Conservation (phyloP, 2,329 filamentous ascomycete species). For the Aspergillus sp. region DNA sequence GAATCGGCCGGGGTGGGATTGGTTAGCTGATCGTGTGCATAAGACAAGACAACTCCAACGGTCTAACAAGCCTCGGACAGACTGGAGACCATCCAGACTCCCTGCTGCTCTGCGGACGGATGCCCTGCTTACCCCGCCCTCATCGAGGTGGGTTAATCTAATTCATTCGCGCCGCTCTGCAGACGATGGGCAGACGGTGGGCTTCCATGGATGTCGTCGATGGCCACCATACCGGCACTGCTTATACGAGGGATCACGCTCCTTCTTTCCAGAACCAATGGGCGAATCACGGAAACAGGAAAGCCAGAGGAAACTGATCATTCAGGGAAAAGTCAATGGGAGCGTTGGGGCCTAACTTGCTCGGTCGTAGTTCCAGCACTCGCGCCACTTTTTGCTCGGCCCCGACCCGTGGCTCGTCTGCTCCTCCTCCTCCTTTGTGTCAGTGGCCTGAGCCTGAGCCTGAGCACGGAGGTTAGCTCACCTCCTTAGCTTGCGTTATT, state of each 20-base stretch:
- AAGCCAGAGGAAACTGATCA: neutral
- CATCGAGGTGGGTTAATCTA: slow-evolving; percentile 12
- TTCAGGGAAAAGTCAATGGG: slow-evolving; percentile 1
- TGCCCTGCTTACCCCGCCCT: slow-evolving; percentile 18
- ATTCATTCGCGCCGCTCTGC: neutral
- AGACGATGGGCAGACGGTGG: neutral
- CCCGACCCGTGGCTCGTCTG: slow-evolving; percentile 27
- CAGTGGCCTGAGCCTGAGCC: slow-evolving; percentile 18
- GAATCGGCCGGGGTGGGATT: slow-evolving; percentile 2
- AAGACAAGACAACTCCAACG: slow-evolving; percentile 7
- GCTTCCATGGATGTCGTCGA: slow-evolving; percentile 7
- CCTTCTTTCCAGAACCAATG: slow-evolving; percentile 1
- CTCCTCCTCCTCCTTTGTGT: slow-evolving; percentile 16
- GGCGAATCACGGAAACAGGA: slow-evolving; percentile 1
- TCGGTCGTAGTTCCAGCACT: slow-evolving; percentile 16
- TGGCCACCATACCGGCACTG: slow-evolving; percentile 1
- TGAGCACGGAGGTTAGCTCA: slow-evolving; percentile 14
- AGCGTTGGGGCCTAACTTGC: slow-evolving; percentile 5
- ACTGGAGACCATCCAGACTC: slow-evolving; percentile 17
- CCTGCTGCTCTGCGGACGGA: neutral
- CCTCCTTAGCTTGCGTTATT: slow-evolving; percentile 21
- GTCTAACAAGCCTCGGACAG: slow-evolving; percentile 13
- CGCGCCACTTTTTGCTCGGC: slow-evolving; percentile 25
- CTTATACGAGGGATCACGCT: slow-evolving; percentile 7
- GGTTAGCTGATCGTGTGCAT: slow-evolving; percentile 12